Conservation (phyloP, 345 rosid genomes). For the Gossypium arboreum region DNA sequence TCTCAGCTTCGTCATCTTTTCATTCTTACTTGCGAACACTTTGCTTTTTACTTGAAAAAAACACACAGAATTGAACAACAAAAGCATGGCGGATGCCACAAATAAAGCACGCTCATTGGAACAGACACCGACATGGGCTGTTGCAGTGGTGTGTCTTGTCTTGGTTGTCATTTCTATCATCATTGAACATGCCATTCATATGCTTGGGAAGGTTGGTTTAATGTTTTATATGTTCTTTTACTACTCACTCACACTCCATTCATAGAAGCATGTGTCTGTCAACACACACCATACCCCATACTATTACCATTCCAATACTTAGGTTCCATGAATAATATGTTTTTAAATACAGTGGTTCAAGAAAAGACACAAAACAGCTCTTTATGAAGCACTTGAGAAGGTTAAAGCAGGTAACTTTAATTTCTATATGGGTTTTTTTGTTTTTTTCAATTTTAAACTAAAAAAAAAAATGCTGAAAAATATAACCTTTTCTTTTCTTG, state of each 20-base stretch:
- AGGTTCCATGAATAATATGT: no score
- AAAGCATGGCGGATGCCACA: conserved; percentile 8
- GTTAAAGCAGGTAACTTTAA: conserved; percentile 56
- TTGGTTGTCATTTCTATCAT: conserved; percentile 62
- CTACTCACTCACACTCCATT: no score
- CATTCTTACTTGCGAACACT: background rate
- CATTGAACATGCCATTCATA: conserved; percentile 64
- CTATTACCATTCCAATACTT: no score
- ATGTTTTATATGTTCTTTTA: no score
- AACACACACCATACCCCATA: no score
- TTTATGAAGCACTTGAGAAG: conserved; percentile 82
- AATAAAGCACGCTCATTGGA: conserved; percentile 43
- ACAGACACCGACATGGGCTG: conserved; percentile 89
- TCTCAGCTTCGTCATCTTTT: background rate
- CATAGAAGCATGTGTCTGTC: no score
- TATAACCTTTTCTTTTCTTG: background rate
- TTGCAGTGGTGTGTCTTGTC: conserved; percentile 75
- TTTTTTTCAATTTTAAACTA: background rate
- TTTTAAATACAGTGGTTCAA: conserved; percentile 50
- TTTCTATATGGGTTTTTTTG: background rate
- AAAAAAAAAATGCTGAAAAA: background rate
- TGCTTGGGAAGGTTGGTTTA: conserved; percentile 44
- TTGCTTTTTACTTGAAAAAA: background rate
- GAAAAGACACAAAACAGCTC: conserved; percentile 55
- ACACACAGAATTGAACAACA: no score